Evolutionary conservation across 2,329 filamentous ascomycete genomes (phyloP).

Genomic region (Hypocreales sp.): DNA sequence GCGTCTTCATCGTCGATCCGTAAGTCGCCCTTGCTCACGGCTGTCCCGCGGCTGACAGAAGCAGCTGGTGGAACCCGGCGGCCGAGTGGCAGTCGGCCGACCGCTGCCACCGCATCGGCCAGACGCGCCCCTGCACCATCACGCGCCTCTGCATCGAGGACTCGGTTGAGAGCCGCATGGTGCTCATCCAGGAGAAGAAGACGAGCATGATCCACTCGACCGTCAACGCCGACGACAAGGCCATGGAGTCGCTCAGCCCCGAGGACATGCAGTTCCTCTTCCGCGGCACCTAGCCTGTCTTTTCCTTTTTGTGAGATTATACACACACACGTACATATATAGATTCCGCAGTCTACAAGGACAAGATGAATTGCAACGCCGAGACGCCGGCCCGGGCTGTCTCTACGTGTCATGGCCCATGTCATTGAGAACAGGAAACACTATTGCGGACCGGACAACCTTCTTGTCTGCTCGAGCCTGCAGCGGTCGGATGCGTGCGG

Average conservation of each 20-base stretch:
- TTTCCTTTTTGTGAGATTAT: no score
- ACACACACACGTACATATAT: no score
- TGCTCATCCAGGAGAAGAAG: constrained; percentile 95
- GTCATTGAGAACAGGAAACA: no score
- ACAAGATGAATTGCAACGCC: no score
- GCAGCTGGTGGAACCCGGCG: constrained; percentile 98
- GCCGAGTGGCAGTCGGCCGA: constrained; percentile 98
- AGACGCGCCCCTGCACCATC: constrained; percentile 85
- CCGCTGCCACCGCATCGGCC: constrained; percentile 85
- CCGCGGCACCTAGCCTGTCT: constrained; percentile 36
- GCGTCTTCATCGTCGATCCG: constrained; percentile 93
- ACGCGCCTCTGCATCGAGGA: constrained; percentile 94
- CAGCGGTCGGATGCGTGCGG: no score
- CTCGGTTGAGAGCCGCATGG: constrained; percentile 90
- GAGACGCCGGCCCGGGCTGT: no score
- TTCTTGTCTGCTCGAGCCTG: no score
- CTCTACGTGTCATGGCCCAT: no score
- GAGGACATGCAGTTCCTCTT: constrained; percentile 97
- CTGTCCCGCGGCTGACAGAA: constrained; percentile 8
- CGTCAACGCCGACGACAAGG: constrained; percentile 80
- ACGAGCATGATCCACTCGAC: constrained; percentile 96
- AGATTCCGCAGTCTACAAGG: no score
- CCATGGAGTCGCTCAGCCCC: constrained; percentile 79
- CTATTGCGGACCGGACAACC: no score
- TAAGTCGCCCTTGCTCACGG: constrained; percentile 31